Evolutionary conservation across 2,329 filamentous ascomycete genomes (phyloP), one percentile per base, ranked within the genome.

Genomic region (Cordyceps cicadae): DNA sequence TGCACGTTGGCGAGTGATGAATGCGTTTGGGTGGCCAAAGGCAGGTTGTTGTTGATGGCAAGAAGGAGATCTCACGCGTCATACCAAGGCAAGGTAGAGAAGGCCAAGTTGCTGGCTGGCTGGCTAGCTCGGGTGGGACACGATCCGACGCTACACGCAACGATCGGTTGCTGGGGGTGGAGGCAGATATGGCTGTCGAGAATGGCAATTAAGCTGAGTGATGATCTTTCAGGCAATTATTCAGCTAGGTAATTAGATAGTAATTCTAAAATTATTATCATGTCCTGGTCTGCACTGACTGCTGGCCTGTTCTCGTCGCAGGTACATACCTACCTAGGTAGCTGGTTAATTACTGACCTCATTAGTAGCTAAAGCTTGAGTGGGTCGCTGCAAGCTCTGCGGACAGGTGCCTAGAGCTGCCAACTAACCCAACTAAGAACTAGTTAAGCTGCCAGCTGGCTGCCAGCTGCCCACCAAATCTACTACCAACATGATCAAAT

Each of bases 51-150:
- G 53, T 56, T 56, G 59, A 39, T 54, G 52, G 43, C 11, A 34
- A 55, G 43, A 51, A 61, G 52, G 46, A 37, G 48, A 48, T 48
- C 41, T 34, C 32, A 48, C 59, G 59, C 59, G 59, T 61, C 59
- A 61, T 61, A 24, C 24, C 4, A 24, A 24, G 24, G 24, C 4
- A 24, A 24, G 24, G 24, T 24, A 61, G 59, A 55, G 45, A 8
- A 2, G 37, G 46, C 29, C 19, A n/a, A 37, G 12, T 53, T 29
- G 15, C 43, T 26, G 24, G 17, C n/a, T 14, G 52, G 46, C 34
- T 41, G 11, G 49, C 26, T 51, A 49, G 56, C 37, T 11, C 51
- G 51, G 51, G 58, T 61, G 59, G 53, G 53, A 61, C 59, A 48
- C 52, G 46, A 61, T 61, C 48, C 39, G 29, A 49, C 59, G 39